phyloP scores from a whole-genome alignment of 805 yeast species.

The Lipomyces spencermartinsiae region DNA sequence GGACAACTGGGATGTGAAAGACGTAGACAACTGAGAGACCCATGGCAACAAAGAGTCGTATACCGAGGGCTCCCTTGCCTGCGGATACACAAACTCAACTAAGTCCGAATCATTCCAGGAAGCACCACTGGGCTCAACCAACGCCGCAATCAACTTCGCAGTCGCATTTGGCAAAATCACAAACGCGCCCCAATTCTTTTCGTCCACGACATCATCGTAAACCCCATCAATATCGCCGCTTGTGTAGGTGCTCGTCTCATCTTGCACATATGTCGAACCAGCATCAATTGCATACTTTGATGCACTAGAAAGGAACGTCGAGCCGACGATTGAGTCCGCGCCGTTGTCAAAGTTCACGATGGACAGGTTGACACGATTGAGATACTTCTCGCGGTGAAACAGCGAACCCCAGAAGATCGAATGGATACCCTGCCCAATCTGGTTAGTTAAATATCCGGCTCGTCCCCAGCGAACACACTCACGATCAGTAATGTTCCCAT shows the following conservation, averaged over 20 bases:
- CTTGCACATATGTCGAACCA: slow-evolving; percentile 44
- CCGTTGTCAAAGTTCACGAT: slow-evolving; percentile 51
- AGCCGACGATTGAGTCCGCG: slow-evolving; percentile 47
- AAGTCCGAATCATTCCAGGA: slow-evolving; percentile 45
- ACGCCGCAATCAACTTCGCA: slow-evolving; percentile 49
- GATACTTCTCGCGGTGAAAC: slow-evolving; percentile 46
- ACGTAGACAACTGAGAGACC: slow-evolving; percentile 48
- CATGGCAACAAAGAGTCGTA: slow-evolving; percentile 57
- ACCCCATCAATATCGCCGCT: slow-evolving; percentile 50
- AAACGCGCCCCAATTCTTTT: slow-evolving; percentile 68
- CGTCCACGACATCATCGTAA: slow-evolving; percentile 52
- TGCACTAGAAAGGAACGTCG: slow-evolving; percentile 42
- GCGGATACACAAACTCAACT: slow-evolving; percentile 58
- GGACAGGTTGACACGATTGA: slow-evolving; percentile 44
- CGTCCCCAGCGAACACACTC: neutral
- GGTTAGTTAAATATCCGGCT: neutral
- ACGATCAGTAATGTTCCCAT: slow-evolving; percentile 27
- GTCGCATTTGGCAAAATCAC: slow-evolving; percentile 60
- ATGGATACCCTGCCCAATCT: slow-evolving; percentile 43
- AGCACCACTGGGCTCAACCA: slow-evolving; percentile 45
- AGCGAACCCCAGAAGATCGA: slow-evolving; percentile 60
- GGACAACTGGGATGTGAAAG: slow-evolving; percentile 28
- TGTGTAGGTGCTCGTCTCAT: slow-evolving; percentile 41
- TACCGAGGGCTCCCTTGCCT: slow-evolving; percentile 66
- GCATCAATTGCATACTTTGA: slow-evolving; percentile 19